Evolutionary conservation across 306 rosid genomes (phyloP).

Genomic region (Malus orientalis): DNA sequence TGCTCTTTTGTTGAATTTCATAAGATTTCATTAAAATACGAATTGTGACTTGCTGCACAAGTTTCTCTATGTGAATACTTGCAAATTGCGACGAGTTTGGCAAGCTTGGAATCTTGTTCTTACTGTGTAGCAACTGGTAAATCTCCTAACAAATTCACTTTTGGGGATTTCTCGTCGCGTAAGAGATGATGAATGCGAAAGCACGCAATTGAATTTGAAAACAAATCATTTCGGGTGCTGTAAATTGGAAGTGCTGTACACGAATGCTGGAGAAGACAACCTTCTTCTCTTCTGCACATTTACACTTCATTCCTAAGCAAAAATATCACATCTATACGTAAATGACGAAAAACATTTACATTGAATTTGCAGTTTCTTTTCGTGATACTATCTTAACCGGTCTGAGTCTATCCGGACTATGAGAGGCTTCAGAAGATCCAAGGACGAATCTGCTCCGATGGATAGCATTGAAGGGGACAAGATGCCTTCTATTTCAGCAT

Average conservation of each 20-base stretch:
- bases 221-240: background rate
- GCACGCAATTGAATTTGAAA: background rate
- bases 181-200: background rate
- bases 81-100: background rate
- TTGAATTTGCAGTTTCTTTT: conserved; percentile 1
- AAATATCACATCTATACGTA: background rate
- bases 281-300: background rate
- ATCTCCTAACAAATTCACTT: background rate
- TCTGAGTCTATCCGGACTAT: conserved; percentile 19
- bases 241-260: background rate
- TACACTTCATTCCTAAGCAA: background rate
- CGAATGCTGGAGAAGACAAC: background rate
- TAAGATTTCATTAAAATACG: background rate
- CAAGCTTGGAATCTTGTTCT: too few relatives aligned
- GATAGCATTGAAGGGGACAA: conserved; percentile 19
- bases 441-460: background rate
- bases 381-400: conserved; percentile 9
- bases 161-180: background rate
- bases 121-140: too few relatives aligned
- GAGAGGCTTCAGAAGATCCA: conserved; percentile 23
- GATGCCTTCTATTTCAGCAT: conserved; percentile 19
- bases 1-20: background rate
- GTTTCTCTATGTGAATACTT: background rate
- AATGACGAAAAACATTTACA: background rate
- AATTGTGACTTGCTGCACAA: background rate